A percentile compares a stretch with the other conserved stretches of the same genome.
These are phyloP conservation scores for Globisporangium parvum DNA, from an alignment of 352 stramenopile species.

Conservation along the genomic window DNA sequence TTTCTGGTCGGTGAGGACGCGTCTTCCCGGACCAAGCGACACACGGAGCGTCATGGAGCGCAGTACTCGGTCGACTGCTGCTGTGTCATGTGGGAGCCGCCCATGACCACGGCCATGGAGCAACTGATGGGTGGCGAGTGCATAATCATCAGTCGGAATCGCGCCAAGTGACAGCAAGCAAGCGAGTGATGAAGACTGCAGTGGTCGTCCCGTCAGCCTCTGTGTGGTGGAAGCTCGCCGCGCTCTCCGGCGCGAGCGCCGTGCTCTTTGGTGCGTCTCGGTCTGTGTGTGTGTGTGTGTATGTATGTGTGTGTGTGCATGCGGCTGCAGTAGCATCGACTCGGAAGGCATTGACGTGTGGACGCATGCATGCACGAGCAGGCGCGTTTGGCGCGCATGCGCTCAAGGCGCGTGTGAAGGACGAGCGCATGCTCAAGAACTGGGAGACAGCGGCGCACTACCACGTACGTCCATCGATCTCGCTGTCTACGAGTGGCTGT, in stretches of 20 bases:
- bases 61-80: too few relatives aligned
- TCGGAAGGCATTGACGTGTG: neutral
- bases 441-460: conserved; percentile 82
- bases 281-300: neutral
- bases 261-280: conserved; percentile 39
- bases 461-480: conserved; percentile 34
- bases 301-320: neutral
- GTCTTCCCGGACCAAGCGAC: too few relatives aligned
- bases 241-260: conserved; percentile 57
- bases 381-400: conserved; percentile 76
- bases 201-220: conserved; percentile 56
- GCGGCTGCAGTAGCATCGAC: neutral
- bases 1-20: too few relatives aligned
- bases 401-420: conserved; percentile 56
- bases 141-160: neutral
- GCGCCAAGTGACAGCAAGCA: neutral
- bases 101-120: too few relatives aligned
- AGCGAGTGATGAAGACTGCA: conserved; percentile 38
- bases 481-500: neutral
- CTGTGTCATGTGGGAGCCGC: too few relatives aligned
- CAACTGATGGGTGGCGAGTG: neutral
- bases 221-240: conserved; percentile 78
- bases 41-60: too few relatives aligned
- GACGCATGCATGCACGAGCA: conserved; percentile 12
- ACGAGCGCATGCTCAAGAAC: conserved; percentile 79